These are phyloP conservation scores for Dioscorea dumetorum DNA, from an alignment of 106 monocot species.

Conservation along the genomic window DNA sequence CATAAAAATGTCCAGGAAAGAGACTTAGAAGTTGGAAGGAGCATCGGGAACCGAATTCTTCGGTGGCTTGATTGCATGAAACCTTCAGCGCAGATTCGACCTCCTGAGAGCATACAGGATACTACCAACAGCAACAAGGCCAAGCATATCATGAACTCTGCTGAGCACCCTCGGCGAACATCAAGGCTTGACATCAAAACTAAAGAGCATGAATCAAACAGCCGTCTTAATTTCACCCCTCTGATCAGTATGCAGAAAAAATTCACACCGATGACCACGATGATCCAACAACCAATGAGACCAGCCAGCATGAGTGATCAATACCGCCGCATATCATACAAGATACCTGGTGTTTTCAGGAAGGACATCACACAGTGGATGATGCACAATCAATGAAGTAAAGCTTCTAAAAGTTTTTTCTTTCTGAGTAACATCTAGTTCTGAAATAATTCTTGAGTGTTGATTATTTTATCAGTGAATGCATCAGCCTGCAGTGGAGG, in stretches of 20 bases:
- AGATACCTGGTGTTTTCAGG: conserved; percentile 1
- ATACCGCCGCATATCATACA: conserved; percentile 1
- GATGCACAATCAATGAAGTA: too few species aligned
- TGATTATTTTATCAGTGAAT: too few species aligned
- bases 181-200: background rate
- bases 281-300: background rate
- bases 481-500: too few species aligned
- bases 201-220: background rate
- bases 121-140: background rate
- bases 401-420: too few species aligned
- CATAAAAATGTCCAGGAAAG: conserved; percentile 13
- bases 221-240: background rate
- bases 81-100: conserved; percentile 14
- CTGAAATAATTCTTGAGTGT: too few species aligned
- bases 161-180: background rate
- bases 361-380: conserved; percentile 15
- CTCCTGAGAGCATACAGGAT: background rate
- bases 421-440: too few species aligned
- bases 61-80: conserved; percentile 14
- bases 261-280: background rate
- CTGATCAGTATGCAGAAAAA: background rate
- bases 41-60: conserved; percentile 8
- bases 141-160: background rate
- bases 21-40: conserved; percentile 12
- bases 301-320: background rate